Percentiles rank a stretch among this genome's conserved stretches.
phyloP scores from a whole-genome alignment of 495 filamentous ascomycete species.

The Lasiosphaeriaceae sp. region DNA sequence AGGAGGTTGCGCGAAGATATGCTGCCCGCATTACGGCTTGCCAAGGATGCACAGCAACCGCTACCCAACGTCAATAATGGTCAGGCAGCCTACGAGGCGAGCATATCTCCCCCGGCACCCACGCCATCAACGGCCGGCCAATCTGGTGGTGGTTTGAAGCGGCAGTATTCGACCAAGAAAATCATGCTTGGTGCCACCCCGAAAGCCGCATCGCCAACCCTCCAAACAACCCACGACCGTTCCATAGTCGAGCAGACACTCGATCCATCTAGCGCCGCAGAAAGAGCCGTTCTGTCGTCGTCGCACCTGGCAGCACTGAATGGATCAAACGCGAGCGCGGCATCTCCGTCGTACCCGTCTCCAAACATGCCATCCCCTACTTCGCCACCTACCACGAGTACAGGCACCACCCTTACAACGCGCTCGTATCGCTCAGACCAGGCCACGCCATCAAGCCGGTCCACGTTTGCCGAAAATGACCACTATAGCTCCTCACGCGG shows the following conservation, averaged over 20 bases:
- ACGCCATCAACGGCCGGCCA: constrained; percentile 40
- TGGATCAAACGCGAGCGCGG: constrained; percentile 48
- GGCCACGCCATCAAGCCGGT: constrained; percentile 42
- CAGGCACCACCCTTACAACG: constrained; percentile 51
- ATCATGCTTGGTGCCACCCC: constrained; percentile 77
- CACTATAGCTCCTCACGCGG: constrained; percentile 35
- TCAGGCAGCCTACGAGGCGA: constrained; percentile 38
- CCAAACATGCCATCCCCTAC: constrained; percentile 80
- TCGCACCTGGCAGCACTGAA: constrained; percentile 74
- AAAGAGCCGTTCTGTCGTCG: constrained; percentile 64
- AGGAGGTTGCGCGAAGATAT: constrained; percentile 82
- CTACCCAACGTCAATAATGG: constrained; percentile 57
- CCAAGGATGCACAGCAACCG: constrained; percentile 86
- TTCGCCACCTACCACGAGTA: constrained; percentile 55
- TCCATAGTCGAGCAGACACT: constrained; percentile 54
- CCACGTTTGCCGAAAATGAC: constrained; percentile 47
- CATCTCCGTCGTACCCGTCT: constrained; percentile 59
- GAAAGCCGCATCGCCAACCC: constrained; percentile 73
- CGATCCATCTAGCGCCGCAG: constrained; percentile 50
- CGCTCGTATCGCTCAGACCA: constrained; percentile 49
- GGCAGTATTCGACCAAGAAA: constrained; percentile 89
- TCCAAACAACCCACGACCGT: constrained; percentile 53
- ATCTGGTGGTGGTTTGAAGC: constrained; percentile 43
- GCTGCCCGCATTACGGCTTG: constrained; percentile 80
- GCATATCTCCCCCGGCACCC: constrained; percentile 48